These are phyloP conservation scores for Lasiosphaeris hirsuta DNA, from an alignment of 495 filamentous ascomycete genomes.

Conservation along the genomic window DNA sequence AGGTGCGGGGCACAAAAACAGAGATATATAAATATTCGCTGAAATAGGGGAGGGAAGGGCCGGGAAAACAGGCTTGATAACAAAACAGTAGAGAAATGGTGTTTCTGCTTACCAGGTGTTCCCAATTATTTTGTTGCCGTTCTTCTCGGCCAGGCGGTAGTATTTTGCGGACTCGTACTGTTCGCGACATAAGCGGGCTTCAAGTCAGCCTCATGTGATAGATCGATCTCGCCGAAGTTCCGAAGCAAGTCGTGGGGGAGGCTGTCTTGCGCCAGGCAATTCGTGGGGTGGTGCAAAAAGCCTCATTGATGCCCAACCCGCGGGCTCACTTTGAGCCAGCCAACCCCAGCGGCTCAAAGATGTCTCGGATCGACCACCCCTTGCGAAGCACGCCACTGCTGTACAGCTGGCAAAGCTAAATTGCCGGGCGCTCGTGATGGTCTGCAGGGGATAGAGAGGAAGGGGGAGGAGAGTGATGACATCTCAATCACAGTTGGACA, in stretches of 20 bases:
- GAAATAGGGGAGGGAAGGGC: constrained; percentile 13
- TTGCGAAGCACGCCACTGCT: constrained; percentile 9
- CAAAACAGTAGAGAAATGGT: constrained; percentile 14
- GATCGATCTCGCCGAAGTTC: not conserved
- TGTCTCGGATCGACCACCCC: not conserved
- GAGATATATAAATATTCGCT: not conserved
- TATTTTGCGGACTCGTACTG: constrained; percentile 88
- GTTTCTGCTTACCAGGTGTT: constrained; percentile 82
- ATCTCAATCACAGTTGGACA: not conserved
- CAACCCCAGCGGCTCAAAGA: not conserved
- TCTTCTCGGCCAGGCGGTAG: constrained; percentile 86
- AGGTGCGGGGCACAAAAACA: not conserved
- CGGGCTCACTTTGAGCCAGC: not conserved
- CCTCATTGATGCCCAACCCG: constrained; percentile 43
- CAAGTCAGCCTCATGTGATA: constrained; percentile 41
- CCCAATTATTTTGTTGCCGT: constrained; percentile 83
- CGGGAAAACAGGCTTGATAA: constrained; percentile 5
- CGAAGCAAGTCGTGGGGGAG: constrained; percentile 10
- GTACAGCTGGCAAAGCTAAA: constrained; percentile 12
- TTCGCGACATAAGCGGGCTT: constrained; percentile 16
- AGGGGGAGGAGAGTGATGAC: not conserved
- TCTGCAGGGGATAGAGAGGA: constrained; percentile 1
- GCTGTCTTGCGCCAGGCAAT: constrained; percentile 17
- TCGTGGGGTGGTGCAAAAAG: constrained; percentile 15
- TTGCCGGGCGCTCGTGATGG: constrained; percentile 7